Base-by-base conservation (phyloP, 495 filamentous ascomycete species). In the Penicillium coprophilum region DNA sequence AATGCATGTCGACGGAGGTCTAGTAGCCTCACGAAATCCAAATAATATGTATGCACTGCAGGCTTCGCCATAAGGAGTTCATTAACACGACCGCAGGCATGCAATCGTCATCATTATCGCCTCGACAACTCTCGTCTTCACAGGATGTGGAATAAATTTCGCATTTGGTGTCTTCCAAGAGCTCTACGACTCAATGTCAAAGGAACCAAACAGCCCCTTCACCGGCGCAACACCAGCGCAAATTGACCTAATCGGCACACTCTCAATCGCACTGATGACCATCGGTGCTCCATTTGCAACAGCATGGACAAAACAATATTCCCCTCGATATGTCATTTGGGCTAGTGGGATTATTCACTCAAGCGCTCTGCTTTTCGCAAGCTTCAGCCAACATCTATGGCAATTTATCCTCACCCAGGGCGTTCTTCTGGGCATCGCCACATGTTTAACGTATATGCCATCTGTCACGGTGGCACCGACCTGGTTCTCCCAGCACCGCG, bases 131-230 rank as follows among this genome's bases (percentile, higher is more conserved):
- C 57, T 75, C 5, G 62, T 68, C 6, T 75, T 79, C 45, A 76
- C 72, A 27, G 65, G 64, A 50, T 78, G 74, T 36, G 76, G 73
- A 13, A 64, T 77, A 17, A 71, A 72, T 50, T 80, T 80, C 51
- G 62, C 73, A 10, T 79, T 76, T 39, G 77, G 76, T 20, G 66
- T 80, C 27, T 80, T 74, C 46, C 73, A 80, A 66, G 72, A 70
- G 8, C 68, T 79, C 0, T 80, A 77, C 53, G 73, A 79, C 39
- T 61, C 67, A 11, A 64, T 79, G 63, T 56, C 69, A 3, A 59
- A 58, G 21, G 43, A 65, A 2, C 60, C 60, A 6, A 53, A 60
- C 21, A 68, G 57, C 0, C 76, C 76, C 0, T 79, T 79, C 53
- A 68, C 59, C 1, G 67, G 63, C 23, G 72, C 72, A n/a, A 68